These are phyloP conservation scores for Chlamydomonas sphaeroides DNA, from an alignment of 139 green algal genomes.

Conservation along the genomic window DNA sequence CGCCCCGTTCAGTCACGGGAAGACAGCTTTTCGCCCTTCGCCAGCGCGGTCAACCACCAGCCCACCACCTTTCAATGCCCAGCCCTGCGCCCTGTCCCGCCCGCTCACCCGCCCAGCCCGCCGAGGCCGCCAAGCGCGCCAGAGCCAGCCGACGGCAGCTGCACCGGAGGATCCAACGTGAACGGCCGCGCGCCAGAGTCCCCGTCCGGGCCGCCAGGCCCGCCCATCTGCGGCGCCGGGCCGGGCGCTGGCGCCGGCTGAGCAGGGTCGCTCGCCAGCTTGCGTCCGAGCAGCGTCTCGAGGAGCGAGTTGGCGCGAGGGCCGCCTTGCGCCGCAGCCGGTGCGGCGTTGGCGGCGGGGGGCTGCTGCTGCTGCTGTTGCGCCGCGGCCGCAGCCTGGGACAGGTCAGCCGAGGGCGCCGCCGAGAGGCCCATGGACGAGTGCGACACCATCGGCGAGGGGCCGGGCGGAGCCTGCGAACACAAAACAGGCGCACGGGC, in stretches of 20 bases:
- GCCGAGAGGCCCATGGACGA: neutral
- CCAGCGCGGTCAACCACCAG: too few relatives aligned
- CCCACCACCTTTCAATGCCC: too few relatives aligned
- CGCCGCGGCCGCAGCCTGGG: neutral
- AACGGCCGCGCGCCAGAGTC: neutral
- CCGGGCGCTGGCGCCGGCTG: neutral
- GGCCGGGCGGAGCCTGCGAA: too few relatives aligned
- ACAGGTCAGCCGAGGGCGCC: neutral
- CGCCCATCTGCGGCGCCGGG: neutral
- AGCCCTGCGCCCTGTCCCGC: too few relatives aligned
- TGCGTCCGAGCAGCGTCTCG: slow-evolving; percentile 26
- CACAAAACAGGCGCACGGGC: too few relatives aligned
- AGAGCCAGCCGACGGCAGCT: neutral
- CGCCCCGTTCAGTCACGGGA: too few relatives aligned
- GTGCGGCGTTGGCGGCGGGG: neutral
- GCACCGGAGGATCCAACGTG: slow-evolving; percentile 29
- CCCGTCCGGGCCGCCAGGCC: neutral
- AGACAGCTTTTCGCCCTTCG: too few relatives aligned
- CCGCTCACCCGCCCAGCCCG: slow-evolving; percentile 16
- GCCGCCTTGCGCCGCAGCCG: neutral
- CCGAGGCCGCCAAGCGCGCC: slow-evolving; percentile 1
- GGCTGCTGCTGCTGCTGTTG: slow-evolving; percentile 16
- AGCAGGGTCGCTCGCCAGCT: neutral
- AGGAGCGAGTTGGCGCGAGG: slow-evolving; percentile 21
- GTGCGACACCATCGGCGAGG: neutral